Evolutionary conservation across 2,329 filamentous ascomycete genomes (phyloP).

Genomic region (Beauveria sp.): DNA sequence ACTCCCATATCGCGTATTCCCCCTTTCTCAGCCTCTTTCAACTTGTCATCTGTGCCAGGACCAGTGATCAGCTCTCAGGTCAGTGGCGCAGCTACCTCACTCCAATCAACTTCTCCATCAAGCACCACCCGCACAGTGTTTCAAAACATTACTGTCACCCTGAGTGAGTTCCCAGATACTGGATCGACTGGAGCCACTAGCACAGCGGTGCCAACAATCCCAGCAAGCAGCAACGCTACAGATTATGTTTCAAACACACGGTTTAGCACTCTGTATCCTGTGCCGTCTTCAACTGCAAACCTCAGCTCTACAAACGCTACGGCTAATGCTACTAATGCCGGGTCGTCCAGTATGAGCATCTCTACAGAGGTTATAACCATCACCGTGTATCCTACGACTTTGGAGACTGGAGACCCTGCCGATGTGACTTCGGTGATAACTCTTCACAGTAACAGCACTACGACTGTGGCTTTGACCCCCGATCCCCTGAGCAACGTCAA

Average conservation of each 20-base stretch:
- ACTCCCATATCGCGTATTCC: not conserved
- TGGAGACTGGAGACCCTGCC: not conserved
- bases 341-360: not conserved
- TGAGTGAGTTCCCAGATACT: not conserved
- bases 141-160: constrained; percentile 4
- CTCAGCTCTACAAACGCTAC: not conserved
- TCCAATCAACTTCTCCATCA: not conserved
- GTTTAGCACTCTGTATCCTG: not conserved
- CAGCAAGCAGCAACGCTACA: not conserved
- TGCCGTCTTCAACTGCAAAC: not conserved
- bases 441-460: not conserved
- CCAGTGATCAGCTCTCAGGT: not conserved
- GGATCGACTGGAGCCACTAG: not conserved
- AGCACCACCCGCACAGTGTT: not conserved
- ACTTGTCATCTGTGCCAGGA: not conserved
- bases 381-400: constrained; percentile 1
- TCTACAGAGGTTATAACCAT: constrained; percentile 4
- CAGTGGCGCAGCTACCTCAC: not conserved
- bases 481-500: not conserved
- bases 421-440: not conserved
- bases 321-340: not conserved
- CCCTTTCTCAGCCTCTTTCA: not conserved
- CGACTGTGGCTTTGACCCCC: not conserved
- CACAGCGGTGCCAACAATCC: not conserved
- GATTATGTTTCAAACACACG: not conserved